phyloP scores from a whole-genome alignment of 73 alveolate species.

The Paramecium tetraurelia region DNA sequence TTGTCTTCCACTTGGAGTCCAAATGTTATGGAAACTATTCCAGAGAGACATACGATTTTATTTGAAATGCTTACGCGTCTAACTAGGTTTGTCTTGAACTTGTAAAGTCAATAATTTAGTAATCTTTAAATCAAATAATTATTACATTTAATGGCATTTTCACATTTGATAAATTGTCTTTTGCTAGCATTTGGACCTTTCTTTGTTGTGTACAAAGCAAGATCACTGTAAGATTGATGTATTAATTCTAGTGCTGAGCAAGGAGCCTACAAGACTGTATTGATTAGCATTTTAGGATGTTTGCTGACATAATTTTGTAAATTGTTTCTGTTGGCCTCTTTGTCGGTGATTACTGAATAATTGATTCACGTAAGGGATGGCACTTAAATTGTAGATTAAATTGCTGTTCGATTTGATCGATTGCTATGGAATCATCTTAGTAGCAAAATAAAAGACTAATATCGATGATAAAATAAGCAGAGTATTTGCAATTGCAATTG shows the following conservation, averaged over 20 bases:
- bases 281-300: constrained; percentile 43
- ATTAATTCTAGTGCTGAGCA: neutral
- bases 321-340: constrained; percentile 55
- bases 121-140: constrained; percentile 29
- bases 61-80: neutral
- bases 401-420: constrained; percentile 21
- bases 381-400: neutral
- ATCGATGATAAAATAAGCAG: constrained; percentile 51
- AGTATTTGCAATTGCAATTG: constrained; percentile 59
- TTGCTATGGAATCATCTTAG: neutral
- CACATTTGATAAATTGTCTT: constrained; percentile 62
- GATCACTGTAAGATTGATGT: constrained; percentile 7
- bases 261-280: constrained; percentile 47
- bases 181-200: constrained; percentile 63
- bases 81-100: neutral
- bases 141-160: constrained; percentile 62
- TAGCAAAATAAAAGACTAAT: neutral
- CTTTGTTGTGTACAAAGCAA: constrained; percentile 57
- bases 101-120: neutral
- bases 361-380: neutral
- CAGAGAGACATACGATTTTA: neutral
- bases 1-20: constrained; percentile 20
- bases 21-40: neutral
- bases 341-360: constrained; percentile 40
- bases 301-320: constrained; percentile 42